These are phyloP conservation scores for Neocatenulostroma microsporum DNA, from an alignment of 2,329 filamentous ascomycete species.

Conservation along the genomic window DNA sequence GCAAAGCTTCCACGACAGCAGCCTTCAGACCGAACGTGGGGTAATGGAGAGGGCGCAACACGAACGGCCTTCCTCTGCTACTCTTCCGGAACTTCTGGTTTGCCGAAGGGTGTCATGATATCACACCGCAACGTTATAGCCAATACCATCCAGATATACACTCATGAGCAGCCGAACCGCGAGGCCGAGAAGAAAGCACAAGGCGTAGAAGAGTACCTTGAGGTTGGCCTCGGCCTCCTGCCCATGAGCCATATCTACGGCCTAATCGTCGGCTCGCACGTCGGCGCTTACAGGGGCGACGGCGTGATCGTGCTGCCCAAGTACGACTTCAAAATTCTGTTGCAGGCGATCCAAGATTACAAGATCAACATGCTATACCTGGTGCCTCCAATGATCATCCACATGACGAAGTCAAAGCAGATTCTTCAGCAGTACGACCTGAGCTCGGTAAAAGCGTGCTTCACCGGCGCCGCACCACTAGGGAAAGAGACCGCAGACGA, in stretches of 20 bases:
- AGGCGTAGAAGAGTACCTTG: slow-evolving; percentile 34
- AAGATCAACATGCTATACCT: slow-evolving; percentile 61
- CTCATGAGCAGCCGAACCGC: slow-evolving; percentile 43
- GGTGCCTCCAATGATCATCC: slow-evolving; percentile 75
- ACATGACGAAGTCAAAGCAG: slow-evolving; percentile 59
- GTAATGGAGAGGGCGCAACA: slow-evolving; percentile 56
- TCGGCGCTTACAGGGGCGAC: slow-evolving; percentile 62
- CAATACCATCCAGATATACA: slow-evolving; percentile 58
- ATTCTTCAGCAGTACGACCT: slow-evolving; percentile 61
- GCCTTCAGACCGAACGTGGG: slow-evolving; percentile 47
- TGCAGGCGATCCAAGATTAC: slow-evolving; percentile 58
- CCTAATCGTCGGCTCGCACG: slow-evolving; percentile 62
- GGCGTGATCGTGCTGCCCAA: slow-evolving; percentile 64
- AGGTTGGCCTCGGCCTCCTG: slow-evolving; percentile 59
- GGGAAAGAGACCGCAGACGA: slow-evolving; percentile 53
- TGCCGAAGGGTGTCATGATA: slow-evolving; percentile 70
- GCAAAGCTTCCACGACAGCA: slow-evolving; percentile 46
- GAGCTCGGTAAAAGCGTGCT: slow-evolving; percentile 56
- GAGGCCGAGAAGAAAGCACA: slow-evolving; percentile 20
- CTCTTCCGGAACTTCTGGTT: slow-evolving; percentile 69
- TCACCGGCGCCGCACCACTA: slow-evolving; percentile 71
- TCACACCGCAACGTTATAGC: slow-evolving; percentile 72
- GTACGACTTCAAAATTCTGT: slow-evolving; percentile 62
- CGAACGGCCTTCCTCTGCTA: slow-evolving; percentile 72
- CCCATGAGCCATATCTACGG: slow-evolving; percentile 79